Percentiles rank a stretch among this genome's conserved stretches.
Evolutionary conservation across 2,329 filamentous ascomycete species (phyloP).

Genomic region (Lecanosticta acicola): DNA sequence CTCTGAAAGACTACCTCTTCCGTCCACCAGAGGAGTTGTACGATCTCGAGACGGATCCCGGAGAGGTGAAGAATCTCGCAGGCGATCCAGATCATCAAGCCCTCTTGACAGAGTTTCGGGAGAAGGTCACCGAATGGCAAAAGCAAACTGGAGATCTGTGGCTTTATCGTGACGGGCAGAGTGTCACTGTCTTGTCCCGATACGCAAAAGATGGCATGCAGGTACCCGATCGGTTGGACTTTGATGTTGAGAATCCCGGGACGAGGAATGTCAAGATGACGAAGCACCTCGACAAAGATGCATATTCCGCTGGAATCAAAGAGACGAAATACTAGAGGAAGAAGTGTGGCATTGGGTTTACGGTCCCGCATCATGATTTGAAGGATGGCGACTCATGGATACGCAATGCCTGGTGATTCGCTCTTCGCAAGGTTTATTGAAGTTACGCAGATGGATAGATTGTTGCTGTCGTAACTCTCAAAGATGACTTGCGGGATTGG

Average conservation of each 20-base stretch:
- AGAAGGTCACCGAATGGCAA: slow-evolving; percentile 34
- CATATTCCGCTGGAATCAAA: slow-evolving; percentile 9
- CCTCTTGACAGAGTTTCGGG: slow-evolving; percentile 33
- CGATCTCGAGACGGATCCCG: slow-evolving; percentile 42
- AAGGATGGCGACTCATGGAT: slow-evolving; percentile 1
- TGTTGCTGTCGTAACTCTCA: slow-evolving; percentile 1
- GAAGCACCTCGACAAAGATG: slow-evolving; percentile 8
- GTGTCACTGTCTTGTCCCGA: slow-evolving; percentile 12
- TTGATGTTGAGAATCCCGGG: slow-evolving; percentile 19
- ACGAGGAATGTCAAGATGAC: slow-evolving; percentile 7
- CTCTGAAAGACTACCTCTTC: slow-evolving; percentile 41
- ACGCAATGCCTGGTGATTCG: not conserved
- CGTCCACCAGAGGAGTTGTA: slow-evolving; percentile 45
- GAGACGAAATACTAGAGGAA: slow-evolving; percentile 6
- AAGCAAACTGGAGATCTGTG: slow-evolving; percentile 32
- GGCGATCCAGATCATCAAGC: slow-evolving; percentile 29
- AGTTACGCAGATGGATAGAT: not conserved
- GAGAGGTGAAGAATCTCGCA: slow-evolving; percentile 44
- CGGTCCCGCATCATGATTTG: not conserved
- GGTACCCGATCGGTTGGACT: slow-evolving; percentile 23
- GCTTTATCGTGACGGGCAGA: slow-evolving; percentile 29
- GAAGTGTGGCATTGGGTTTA: not conserved
- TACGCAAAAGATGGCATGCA: slow-evolving; percentile 20
- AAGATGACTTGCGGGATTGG: not conserved
- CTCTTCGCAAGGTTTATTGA: not conserved